Evolutionary conservation across 495 filamentous ascomycete species (phyloP).

Genomic region (Aspergillus haitiensis): DNA sequence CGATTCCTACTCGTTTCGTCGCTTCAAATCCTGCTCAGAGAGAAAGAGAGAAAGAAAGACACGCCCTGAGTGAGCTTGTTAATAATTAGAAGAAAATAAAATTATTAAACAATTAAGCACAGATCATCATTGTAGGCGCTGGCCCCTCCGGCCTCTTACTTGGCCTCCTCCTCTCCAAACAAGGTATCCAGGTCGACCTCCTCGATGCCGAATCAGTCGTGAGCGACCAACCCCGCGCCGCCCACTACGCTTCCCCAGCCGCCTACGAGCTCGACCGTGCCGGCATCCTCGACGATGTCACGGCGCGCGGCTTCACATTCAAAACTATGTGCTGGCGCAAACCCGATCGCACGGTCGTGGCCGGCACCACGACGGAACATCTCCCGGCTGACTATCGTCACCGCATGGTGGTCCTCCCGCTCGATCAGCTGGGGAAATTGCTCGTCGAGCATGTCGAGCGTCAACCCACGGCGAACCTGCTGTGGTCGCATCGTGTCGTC

Average conservation of each 20-base stretch:
- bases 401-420: constrained; percentile 49
- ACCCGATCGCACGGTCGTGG: constrained; percentile 42
- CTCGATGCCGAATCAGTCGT: constrained; percentile 51
- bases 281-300: constrained; percentile 56
- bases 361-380: constrained; percentile 30
- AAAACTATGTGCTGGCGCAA: constrained; percentile 54
- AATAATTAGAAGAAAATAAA: neutral
- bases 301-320: constrained; percentile 47
- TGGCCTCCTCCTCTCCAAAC: constrained; percentile 53
- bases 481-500: constrained; percentile 51
- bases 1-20: neutral
- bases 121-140: constrained; percentile 57
- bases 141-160: constrained; percentile 59
- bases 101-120: no score
- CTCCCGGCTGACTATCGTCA: constrained; percentile 38
- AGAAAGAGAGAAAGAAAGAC: no score
- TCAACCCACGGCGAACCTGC: constrained; percentile 42
- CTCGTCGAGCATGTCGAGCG: constrained; percentile 48
- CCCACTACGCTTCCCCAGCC: constrained; percentile 52
- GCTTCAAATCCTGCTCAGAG: no score
- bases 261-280: constrained; percentile 56
- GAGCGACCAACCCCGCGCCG: constrained; percentile 56
- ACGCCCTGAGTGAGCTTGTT: no score
- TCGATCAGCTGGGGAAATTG: constrained; percentile 47
- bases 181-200: constrained; percentile 52